Evolutionary conservation across 2,329 filamentous ascomycete genomes (phyloP).

Genomic region (Cylindrodendrum hubeiense): DNA sequence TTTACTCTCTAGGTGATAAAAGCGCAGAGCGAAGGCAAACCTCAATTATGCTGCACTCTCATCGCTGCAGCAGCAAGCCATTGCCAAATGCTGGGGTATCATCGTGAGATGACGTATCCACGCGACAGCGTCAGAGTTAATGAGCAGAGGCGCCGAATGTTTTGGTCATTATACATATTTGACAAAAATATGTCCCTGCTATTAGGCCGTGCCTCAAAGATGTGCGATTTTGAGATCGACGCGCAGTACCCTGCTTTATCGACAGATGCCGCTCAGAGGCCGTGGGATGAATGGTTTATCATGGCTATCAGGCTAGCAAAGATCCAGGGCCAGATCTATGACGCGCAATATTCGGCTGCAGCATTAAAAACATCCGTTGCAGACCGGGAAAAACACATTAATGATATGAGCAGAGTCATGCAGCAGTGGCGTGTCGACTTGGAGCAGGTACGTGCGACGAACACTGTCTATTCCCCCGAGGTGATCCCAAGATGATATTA

Average conservation of each 20-base stretch:
- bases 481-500: background rate
- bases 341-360: constrained; percentile 28
- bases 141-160: constrained; percentile 28
- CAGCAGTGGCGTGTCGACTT: constrained; percentile 28
- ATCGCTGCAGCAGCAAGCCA: constrained; percentile 28
- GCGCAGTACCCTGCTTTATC: constrained; percentile 17
- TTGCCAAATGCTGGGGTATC: constrained; percentile 37
- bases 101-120: constrained; percentile 31
- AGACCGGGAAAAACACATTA: constrained; percentile 9
- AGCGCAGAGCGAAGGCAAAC: constrained; percentile 26
- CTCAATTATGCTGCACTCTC: constrained; percentile 26
- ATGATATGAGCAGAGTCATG: constrained; percentile 18
- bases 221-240: constrained; percentile 36
- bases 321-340: constrained; percentile 24
- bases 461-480: rapidly evolving
- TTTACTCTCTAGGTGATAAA: constrained; percentile 26
- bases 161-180: constrained; percentile 36
- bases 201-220: constrained; percentile 27
- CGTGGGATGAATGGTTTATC: constrained; percentile 28
- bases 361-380: constrained; percentile 15
- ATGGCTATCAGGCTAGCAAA: constrained; percentile 29
- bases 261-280: constrained; percentile 12
- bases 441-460: constrained; percentile 8
- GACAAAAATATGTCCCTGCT: constrained; percentile 35
- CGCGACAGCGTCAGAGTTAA: constrained; percentile 21